Evolutionary conservation across 1,139 yeast genomes (phyloP), one percentile per base, ranked within the genome.

Genomic region (Yamadazyma dushanensis): DNA sequence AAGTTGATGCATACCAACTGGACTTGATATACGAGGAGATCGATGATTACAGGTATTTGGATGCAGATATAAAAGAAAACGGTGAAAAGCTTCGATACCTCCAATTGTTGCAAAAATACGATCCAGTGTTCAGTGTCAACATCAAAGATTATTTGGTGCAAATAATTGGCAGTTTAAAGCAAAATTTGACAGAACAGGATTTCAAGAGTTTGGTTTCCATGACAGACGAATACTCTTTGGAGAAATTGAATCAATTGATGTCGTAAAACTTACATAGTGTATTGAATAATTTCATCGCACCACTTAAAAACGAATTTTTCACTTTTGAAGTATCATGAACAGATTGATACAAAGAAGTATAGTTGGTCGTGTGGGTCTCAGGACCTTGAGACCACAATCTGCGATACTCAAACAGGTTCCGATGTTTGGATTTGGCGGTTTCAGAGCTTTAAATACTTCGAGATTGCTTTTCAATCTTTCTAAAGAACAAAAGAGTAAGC

Each of bases 21-120:
- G 76, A 78, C 43, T 77, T 76, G 39, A 57, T 70, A 0, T 78
- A 76, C 41, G 82, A 77, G 34, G 76, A 70, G 38, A 63, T 70
- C 19, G 72, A 70, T 44, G 79, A 76, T 40, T 66, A 66, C 44
- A 60, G 71, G 20, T 72, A 70, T 43, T 54, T 70, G 32, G 73
- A 76, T 51, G 63, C 73, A 9, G 62, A 61, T 32, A 59, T 79
- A 43, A 61, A 66, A 47, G 70, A 73, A 31, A 77, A 76, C 39
- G 80, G 83, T 3, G 90, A 83, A 49, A 78, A 75, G 50, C 36
- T 68, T 13, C 61, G 88, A 40, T 78, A 73, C 49, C 73, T 70
- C 40, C 54, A 57, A 22, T 53, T 82, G 16, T 56, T 73, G 10
- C 70, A 72, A 33, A 47, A 47, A 2, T 51, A 51, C 27, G 94